These are phyloP conservation scores for Neofusicoccum sp. DNA, from an alignment of 2,329 filamentous ascomycete species.

Conservation along the genomic window DNA sequence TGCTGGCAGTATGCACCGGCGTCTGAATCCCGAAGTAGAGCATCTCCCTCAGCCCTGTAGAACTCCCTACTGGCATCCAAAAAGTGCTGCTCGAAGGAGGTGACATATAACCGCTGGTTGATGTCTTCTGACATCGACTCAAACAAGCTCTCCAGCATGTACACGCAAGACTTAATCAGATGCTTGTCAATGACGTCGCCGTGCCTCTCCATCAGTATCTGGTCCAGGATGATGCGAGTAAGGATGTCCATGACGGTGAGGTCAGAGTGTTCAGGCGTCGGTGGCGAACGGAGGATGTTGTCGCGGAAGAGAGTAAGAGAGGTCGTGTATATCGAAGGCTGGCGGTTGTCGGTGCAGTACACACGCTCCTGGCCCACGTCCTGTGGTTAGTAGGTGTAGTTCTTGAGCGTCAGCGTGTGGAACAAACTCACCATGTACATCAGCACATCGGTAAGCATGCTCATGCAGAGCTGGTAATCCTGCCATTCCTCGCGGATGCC, in stretches of 20 bases:
- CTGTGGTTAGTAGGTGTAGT: background rate
- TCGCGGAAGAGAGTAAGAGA: constrained; percentile 88
- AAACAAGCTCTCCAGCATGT: constrained; percentile 88
- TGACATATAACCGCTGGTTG: constrained; percentile 77
- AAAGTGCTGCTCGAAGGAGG: constrained; percentile 77
- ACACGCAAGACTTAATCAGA: constrained; percentile 76
- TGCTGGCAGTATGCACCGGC: constrained; percentile 78
- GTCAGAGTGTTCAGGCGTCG: constrained; percentile 41
- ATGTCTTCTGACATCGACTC: constrained; percentile 77
- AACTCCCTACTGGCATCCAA: constrained; percentile 68
- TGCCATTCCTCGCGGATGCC: constrained; percentile 78
- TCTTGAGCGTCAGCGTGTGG: too few species aligned
- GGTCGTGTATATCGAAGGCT: constrained; percentile 76
- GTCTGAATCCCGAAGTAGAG: constrained; percentile 73
- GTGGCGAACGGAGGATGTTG: constrained; percentile 67
- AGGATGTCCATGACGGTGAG: constrained; percentile 69
- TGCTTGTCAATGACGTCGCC: constrained; percentile 85
- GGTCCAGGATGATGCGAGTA: constrained; percentile 79
- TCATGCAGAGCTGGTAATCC: constrained; percentile 88
- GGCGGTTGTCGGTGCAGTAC: constrained; percentile 69
- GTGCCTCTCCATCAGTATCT: constrained; percentile 87
- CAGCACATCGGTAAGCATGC: constrained; percentile 92
- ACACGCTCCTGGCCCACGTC: constrained; percentile 64
- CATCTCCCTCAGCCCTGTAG: constrained; percentile 72
- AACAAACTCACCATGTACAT: constrained; percentile 76